These are phyloP conservation scores for Maudiozyma pseudohumilis DNA, from an alignment of 805 yeast species.

Conservation along the genomic window DNA sequence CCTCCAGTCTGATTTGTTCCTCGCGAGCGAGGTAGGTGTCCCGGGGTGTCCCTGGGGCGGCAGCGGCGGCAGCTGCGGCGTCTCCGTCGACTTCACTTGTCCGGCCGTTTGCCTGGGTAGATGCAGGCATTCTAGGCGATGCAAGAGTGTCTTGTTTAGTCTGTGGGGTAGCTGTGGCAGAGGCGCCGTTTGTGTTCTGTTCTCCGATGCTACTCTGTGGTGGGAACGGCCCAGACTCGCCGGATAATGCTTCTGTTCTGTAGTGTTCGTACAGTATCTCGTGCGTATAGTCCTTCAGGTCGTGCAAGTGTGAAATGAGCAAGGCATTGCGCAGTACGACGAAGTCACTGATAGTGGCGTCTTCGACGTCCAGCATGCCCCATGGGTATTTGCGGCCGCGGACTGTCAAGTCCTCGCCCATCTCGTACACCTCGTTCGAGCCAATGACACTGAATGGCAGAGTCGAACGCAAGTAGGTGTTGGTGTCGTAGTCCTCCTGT, in stretches of 20 bases:
- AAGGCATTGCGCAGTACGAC: constrained; percentile 69
- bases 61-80: constrained; percentile 1
- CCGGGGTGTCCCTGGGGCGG: constrained; percentile 8
- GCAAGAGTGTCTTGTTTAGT: background rate
- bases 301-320: constrained; percentile 75
- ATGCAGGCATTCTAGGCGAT: no score
- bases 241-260: constrained; percentile 76
- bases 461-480: constrained; percentile 51
- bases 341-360: constrained; percentile 71
- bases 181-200: background rate
- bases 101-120: no score
- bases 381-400: constrained; percentile 50
- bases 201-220: background rate
- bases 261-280: constrained; percentile 81
- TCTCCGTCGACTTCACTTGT: no score
- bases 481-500: constrained; percentile 56
- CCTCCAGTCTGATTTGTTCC: constrained; percentile 82
- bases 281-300: constrained; percentile 80
- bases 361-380: constrained; percentile 53
- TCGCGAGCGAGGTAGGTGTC: constrained; percentile 57
- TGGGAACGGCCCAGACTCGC: constrained; percentile 30
- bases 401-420: constrained; percentile 32
- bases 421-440: constrained; percentile 48
- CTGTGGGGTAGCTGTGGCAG: background rate
- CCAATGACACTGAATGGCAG: constrained; percentile 64